These are phyloP conservation scores for Psilocybe cyanescens DNA, from an alignment of 768 basidiomycete genomes.

Conservation along the genomic window DNA sequence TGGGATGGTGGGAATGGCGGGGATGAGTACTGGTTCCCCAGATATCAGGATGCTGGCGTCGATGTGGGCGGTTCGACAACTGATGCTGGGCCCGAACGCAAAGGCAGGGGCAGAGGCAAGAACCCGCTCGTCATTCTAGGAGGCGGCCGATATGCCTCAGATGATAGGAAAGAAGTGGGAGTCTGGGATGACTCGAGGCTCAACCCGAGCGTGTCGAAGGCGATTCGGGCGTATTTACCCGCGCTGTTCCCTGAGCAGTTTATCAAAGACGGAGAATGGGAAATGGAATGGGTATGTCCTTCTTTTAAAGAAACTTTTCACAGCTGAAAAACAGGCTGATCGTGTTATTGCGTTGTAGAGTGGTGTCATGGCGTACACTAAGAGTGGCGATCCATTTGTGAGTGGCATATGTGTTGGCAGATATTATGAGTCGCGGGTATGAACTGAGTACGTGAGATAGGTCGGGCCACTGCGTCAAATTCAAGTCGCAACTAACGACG, in stretches of 20 bases:
- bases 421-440: not conserved
- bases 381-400: slow-evolving; percentile 67
- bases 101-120: not conserved
- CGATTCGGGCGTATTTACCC: slow-evolving; percentile 64
- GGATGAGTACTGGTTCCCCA: slow-evolving; percentile 85
- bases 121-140: slow-evolving; percentile 10
- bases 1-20: slow-evolving; percentile 54
- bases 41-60: slow-evolving; percentile 31
- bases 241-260: slow-evolving; percentile 58
- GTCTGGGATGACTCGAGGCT: slow-evolving; percentile 34
- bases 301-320: not conserved
- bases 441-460: not conserved
- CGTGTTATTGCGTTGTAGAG: slow-evolving; percentile 46
- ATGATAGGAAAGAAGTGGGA: slow-evolving; percentile 49
- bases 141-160: slow-evolving; percentile 14
- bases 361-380: slow-evolving; percentile 82
- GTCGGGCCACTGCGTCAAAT: slow-evolving; percentile 37
- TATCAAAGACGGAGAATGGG: slow-evolving; percentile 50
- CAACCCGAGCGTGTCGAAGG: slow-evolving; percentile 48
- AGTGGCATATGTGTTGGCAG: slow-evolving; percentile 29
- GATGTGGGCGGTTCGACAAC: not conserved
- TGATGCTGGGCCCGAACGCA: too few relatives aligned
- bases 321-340: not conserved
- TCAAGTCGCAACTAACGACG: slow-evolving; percentile 17
- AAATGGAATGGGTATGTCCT: slow-evolving; percentile 79